Evolutionary conservation across 2,329 filamentous ascomycete species (phyloP).

Genomic region (Mariannaea elegans): DNA sequence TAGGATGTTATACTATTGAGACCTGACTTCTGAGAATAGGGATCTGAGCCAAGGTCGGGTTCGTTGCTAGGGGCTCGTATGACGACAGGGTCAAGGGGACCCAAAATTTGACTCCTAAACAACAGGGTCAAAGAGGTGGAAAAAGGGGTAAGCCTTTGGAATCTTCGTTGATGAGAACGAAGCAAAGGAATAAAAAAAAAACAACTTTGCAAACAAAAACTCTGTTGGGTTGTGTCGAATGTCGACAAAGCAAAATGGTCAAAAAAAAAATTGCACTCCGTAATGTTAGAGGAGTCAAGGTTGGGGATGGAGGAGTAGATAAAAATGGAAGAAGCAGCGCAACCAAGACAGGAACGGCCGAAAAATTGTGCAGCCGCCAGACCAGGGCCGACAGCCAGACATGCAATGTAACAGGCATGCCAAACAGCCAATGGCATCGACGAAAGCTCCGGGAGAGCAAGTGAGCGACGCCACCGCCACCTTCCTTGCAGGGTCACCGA

Average conservation of each 20-base stretch:
- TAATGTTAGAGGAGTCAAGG: not conserved
- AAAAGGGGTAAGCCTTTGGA: conserved; percentile 10
- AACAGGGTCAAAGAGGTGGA: not conserved
- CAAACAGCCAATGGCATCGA: not conserved
- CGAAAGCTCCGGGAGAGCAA: not conserved
- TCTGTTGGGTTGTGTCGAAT: not conserved
- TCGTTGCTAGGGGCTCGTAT: conserved; percentile 23
- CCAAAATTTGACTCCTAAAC: conserved; percentile 18
- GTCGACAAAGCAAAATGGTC: not conserved
- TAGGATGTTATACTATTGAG: conserved; percentile 16
- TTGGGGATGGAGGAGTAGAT: conserved; percentile 24
- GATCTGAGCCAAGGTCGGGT: conserved; percentile 3
- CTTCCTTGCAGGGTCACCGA: conserved; percentile 16
- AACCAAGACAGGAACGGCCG: conserved; percentile 31
- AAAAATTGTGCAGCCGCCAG: conserved; percentile 36
- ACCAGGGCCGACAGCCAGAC: conserved; percentile 22
- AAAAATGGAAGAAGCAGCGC: conserved; percentile 20
- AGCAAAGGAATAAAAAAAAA: not conserved
- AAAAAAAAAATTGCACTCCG: conserved; percentile 24
- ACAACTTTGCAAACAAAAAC: conserved; percentile 1
- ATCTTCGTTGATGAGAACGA: not conserved
- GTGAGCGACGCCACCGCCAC: conserved; percentile 22
- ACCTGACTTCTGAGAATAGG: conserved; percentile 10
- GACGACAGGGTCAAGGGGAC: conserved; percentile 25
- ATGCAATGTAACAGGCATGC: conserved; percentile 33